phyloP scores from a whole-genome alignment of 306 rosid species.

The Prunus dulcis region DNA sequence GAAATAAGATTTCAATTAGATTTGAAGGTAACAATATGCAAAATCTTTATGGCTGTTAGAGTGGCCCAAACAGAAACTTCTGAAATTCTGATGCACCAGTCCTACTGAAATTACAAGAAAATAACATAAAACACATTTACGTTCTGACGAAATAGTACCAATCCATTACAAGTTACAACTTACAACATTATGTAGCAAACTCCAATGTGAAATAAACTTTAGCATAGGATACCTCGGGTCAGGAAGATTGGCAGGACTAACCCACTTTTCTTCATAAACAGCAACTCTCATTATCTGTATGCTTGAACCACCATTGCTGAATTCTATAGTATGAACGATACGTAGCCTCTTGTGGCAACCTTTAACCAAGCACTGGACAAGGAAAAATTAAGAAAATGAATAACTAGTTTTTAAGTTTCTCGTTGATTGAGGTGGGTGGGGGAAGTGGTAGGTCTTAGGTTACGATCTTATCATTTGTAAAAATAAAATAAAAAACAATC shows the following conservation, averaged over 20 bases:
- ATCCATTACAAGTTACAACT: not conserved
- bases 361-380: constrained; percentile 78
- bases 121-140: not conserved
- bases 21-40: not conserved
- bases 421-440: not conserved
- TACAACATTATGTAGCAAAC: not conserved
- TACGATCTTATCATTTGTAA: not conserved
- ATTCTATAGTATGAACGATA: constrained; percentile 82
- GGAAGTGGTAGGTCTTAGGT: not conserved
- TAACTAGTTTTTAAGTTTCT: not conserved
- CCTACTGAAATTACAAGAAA: too few relatives aligned
- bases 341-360: constrained; percentile 95
- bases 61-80: too few relatives aligned
- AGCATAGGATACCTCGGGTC: constrained; percentile 54
- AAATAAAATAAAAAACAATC: not conserved
- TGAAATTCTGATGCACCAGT: too few relatives aligned
- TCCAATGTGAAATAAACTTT: not conserved
- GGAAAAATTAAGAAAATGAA: constrained; percentile 5
- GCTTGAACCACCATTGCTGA: constrained; percentile 73
- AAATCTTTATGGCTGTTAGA: not conserved
- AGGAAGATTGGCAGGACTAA: constrained; percentile 51
- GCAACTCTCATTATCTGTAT: constrained; percentile 93
- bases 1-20: not conserved
- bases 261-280: constrained; percentile 89
- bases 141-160: not conserved